phyloP scores from a whole-genome alignment of 805 yeast species.

The Pichia californica region DNA sequence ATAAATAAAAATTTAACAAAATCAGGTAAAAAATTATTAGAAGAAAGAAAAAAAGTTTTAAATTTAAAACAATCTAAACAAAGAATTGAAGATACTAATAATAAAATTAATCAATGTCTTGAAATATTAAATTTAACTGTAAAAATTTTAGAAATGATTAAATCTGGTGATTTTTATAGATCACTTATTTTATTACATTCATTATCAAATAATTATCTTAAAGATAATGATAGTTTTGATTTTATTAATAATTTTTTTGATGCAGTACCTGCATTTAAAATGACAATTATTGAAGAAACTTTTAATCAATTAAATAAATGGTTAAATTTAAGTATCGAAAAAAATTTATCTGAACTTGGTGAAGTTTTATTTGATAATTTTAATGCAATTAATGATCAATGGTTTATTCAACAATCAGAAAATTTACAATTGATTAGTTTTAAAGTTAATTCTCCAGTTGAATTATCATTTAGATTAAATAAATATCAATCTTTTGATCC shows the following conservation, averaged over 20 bases:
- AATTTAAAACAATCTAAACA: slow-evolving; percentile 56
- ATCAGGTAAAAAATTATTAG: slow-evolving; percentile 61
- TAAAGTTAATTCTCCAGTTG: slow-evolving; percentile 83
- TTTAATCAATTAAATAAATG: slow-evolving; percentile 60
- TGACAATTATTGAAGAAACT: slow-evolving; percentile 68
- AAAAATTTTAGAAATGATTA: slow-evolving; percentile 74
- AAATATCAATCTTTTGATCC: slow-evolving; percentile 38
- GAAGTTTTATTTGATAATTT: slow-evolving; percentile 48
- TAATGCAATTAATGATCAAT: slow-evolving; percentile 47
- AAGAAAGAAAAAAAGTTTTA: slow-evolving; percentile 52
- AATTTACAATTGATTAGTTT: slow-evolving; percentile 44
- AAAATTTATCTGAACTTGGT: slow-evolving; percentile 55
- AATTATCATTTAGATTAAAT: slow-evolving; percentile 60
- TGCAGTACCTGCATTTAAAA: slow-evolving; percentile 70
- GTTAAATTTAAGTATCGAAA: slow-evolving; percentile 54
- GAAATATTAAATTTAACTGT: slow-evolving; percentile 83
- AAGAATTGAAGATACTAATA: slow-evolving; percentile 66
- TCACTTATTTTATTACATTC: slow-evolving; percentile 81
- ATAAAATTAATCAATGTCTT: slow-evolving; percentile 63
- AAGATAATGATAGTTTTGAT: slow-evolving; percentile 58
- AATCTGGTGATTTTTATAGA: slow-evolving; percentile 69
- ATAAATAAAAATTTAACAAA: slow-evolving; percentile 54
- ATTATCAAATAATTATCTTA: slow-evolving; percentile 59
- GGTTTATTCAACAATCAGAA: slow-evolving; percentile 45
- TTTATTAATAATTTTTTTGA: slow-evolving; percentile 68